phyloP scores from a whole-genome alignment of 768 basidiomycete genomes.

The Boletus rubropictus region DNA sequence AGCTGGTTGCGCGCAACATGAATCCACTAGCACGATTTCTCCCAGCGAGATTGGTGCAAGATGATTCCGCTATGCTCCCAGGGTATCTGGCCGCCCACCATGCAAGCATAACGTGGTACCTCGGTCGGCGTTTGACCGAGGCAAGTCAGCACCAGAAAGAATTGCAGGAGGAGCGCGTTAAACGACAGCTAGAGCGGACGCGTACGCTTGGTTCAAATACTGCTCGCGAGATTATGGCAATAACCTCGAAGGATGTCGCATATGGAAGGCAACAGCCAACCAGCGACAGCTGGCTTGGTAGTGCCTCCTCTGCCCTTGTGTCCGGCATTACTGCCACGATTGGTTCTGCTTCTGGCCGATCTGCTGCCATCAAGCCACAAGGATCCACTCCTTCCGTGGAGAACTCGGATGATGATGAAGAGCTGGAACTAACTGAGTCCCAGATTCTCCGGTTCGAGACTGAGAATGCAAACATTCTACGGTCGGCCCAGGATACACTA shows the following conservation, averaged over 20 bases:
- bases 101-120: constrained; percentile 87
- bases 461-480: constrained; percentile 84
- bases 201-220: constrained; percentile 80
- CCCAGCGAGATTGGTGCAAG: constrained; percentile 61
- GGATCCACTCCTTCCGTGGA: constrained; percentile 33
- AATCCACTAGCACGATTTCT: constrained; percentile 67
- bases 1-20: constrained; percentile 57
- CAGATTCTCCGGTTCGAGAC: constrained; percentile 91
- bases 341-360: constrained; percentile 39
- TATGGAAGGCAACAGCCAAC: constrained; percentile 15
- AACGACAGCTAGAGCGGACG: constrained; percentile 79
- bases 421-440: constrained; percentile 74
- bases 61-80: constrained; percentile 45
- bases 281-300: constrained; percentile 56
- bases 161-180: constrained; percentile 91
- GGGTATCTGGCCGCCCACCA: constrained; percentile 85
- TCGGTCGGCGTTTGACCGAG: constrained; percentile 74
- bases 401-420: constrained; percentile 60
- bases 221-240: constrained; percentile 52
- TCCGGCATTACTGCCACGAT: constrained; percentile 57
- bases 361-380: constrained; percentile 24
- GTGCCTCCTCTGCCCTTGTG: constrained; percentile 48
- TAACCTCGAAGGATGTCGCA: constrained; percentile 31
- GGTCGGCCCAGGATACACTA: constrained; percentile 78
- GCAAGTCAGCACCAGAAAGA: constrained; percentile 75